phyloP scores from a whole-genome alignment of 148 eudicot species.

The Fagopyrum homotropicum region DNA sequence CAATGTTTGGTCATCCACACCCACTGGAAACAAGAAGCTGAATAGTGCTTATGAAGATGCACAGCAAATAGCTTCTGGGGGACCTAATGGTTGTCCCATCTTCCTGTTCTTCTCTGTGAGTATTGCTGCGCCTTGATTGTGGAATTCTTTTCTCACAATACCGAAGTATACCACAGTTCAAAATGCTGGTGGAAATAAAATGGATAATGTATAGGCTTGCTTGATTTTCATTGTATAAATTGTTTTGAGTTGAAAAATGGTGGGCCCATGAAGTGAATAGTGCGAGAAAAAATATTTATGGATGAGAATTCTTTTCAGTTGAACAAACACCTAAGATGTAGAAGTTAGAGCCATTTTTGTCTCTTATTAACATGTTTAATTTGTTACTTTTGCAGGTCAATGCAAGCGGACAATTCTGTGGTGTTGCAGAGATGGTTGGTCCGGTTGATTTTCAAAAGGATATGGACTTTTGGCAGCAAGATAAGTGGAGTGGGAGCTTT shows the following conservation, averaged over 20 bases:
- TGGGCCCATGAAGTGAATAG: too few species aligned
- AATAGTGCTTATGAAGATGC: conserved; percentile 83
- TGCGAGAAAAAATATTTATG: too few species aligned
- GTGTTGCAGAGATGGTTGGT: conserved; percentile 94
- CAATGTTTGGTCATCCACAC: conserved; percentile 96
- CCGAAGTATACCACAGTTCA: not conserved
- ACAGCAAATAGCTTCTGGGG: conserved; percentile 58
- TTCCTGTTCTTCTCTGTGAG: conserved; percentile 92
- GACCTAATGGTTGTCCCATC: conserved; percentile 72
- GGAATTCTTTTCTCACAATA: not conserved
- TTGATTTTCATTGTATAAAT: too few species aligned
- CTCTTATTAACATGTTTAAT: not conserved
- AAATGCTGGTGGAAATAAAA: not conserved
- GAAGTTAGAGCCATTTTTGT: not conserved
- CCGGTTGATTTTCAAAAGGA: conserved; percentile 77
- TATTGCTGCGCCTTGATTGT: conserved; percentile 5
- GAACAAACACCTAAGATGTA: too few species aligned
- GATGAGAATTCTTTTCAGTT: too few species aligned
- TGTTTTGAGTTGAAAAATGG: too few species aligned
- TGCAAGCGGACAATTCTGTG: conserved; percentile 98
- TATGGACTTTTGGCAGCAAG: conserved; percentile 99
- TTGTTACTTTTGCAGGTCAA: conserved; percentile 50
- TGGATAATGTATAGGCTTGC: not conserved
- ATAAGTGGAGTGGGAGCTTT: conserved; percentile 98
- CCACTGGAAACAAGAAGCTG: conserved; percentile 92